A percentile compares a stretch with the other conserved stretches of the same genome.
Evolutionary conservation across 2,329 filamentous ascomycete genomes (phyloP).

Genomic region (Alternaria atra): DNA sequence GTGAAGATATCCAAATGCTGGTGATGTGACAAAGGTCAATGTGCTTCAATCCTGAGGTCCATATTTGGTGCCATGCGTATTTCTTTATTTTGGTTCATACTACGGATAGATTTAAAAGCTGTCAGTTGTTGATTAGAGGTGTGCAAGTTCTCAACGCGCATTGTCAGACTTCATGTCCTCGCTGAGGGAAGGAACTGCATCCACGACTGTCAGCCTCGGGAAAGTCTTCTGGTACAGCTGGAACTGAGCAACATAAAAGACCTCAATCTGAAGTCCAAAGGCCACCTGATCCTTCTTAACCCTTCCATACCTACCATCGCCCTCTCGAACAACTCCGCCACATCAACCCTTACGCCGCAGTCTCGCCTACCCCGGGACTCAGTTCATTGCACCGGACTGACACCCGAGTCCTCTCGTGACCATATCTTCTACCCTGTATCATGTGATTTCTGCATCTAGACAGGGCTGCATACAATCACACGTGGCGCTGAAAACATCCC

Average conservation of each 20-base stretch:
- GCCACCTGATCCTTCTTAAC: neutral
- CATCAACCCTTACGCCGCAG: neutral
- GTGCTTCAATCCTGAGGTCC: neutral
- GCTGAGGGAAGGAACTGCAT: neutral
- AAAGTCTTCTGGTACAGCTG: neutral
- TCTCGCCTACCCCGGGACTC: neutral
- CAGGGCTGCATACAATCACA: conserved; percentile 10
- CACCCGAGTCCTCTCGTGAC: neutral
- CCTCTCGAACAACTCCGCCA: neutral
- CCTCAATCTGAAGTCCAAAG: neutral
- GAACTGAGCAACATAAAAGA: neutral
- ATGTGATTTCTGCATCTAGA: neutral
- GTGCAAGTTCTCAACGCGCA: neutral
- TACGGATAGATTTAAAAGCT: neutral
- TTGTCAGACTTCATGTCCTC: neutral
- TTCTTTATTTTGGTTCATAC: neutral
- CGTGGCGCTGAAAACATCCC: conserved; percentile 1
- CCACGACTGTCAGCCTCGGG: neutral
- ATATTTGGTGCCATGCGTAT: neutral
- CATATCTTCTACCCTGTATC: neutral
- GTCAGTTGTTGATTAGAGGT: neutral
- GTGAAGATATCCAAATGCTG: neutral
- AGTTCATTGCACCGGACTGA: neutral
- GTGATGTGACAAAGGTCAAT: neutral
- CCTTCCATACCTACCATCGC: neutral